A percentile compares a stretch with the other conserved stretches of the same genome.
Conservation (phyloP, 2,329 filamentous ascomycete genomes). For the Phaeoacremonium minimum region DNA sequence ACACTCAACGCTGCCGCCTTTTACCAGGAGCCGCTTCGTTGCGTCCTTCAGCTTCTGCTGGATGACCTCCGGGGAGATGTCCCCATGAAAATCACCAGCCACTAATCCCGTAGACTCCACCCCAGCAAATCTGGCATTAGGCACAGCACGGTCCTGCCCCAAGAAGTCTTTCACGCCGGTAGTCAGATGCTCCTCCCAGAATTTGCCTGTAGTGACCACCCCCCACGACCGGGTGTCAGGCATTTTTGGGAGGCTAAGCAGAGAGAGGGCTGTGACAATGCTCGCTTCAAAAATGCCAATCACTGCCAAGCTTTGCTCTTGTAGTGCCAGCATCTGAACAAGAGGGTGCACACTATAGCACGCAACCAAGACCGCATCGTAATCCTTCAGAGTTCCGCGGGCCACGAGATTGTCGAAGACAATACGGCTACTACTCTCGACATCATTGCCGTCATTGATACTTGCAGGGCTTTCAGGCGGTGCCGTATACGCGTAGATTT, state of each 20-base stretch:
- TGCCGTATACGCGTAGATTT: conserved; percentile 63
- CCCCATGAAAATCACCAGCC: conserved; percentile 74
- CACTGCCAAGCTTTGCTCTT: conserved; percentile 41
- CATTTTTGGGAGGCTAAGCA: conserved; percentile 30
- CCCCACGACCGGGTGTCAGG: conserved; percentile 55
- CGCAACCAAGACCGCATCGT: conserved; percentile 79
- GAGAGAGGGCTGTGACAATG: conserved; percentile 59
- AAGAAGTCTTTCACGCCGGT: conserved; percentile 63
- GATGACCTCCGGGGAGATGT: conserved; percentile 61
- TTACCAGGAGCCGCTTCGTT: conserved; percentile 61
- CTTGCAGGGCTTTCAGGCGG: conserved; percentile 60
- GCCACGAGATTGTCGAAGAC: conserved; percentile 52
- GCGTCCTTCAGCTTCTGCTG: conserved; percentile 63
- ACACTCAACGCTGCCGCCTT: conserved; percentile 52
- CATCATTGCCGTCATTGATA: conserved; percentile 74
- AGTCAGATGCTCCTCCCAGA: conserved; percentile 72
- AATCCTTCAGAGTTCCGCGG: conserved; percentile 30
- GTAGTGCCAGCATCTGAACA: conserved; percentile 51
- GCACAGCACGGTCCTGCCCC: conserved; percentile 35
- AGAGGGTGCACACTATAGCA: conserved; percentile 86
- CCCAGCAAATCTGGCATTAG: conserved; percentile 61
- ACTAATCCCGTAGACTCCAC: conserved; percentile 78
- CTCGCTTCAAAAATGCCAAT: conserved; percentile 88
- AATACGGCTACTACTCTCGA: conserved; percentile 55
- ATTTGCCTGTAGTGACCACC: conserved; percentile 81